A percentile compares a stretch with the other conserved stretches of the same genome.
Evolutionary conservation across 2,329 filamentous ascomycete species (phyloP).

Genomic region (Setomelanomma holmii): DNA sequence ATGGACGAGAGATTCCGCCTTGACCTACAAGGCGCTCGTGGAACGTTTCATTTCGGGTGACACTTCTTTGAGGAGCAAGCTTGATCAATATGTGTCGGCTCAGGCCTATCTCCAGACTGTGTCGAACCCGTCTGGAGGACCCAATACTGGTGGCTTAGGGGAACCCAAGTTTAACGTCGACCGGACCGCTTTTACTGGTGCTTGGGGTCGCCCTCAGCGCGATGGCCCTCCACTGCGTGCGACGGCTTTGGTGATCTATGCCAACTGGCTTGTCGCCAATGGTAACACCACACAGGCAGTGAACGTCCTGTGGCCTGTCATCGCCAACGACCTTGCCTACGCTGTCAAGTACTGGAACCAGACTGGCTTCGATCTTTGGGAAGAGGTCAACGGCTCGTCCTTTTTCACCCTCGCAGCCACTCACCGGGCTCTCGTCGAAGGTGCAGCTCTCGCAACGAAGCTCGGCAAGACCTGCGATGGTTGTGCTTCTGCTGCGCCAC

Average conservation of each 20-base stretch:
- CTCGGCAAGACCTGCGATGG: constrained; percentile 67
- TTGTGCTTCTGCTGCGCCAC: constrained; percentile 71
- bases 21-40: constrained; percentile 72
- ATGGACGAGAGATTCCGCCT: constrained; percentile 77
- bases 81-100: constrained; percentile 72
- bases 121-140: constrained; percentile 71
- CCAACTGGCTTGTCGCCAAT: constrained; percentile 73
- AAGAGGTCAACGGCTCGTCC: constrained; percentile 77
- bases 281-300: constrained; percentile 54
- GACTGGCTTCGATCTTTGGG: constrained; percentile 79
- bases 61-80: constrained; percentile 62
- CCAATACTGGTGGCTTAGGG: constrained; percentile 62
- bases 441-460: constrained; percentile 68
- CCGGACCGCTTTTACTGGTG: constrained; percentile 67
- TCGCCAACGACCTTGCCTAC: constrained; percentile 78
- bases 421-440: constrained; percentile 71
- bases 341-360: constrained; percentile 72
- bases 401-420: constrained; percentile 79
- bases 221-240: constrained; percentile 81
- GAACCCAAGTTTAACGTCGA: constrained; percentile 78
- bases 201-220: constrained; percentile 80
- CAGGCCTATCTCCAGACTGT: constrained; percentile 72
- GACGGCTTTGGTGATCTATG: constrained; percentile 74
- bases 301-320: constrained; percentile 72
- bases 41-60: constrained; percentile 71